phyloP scores from a whole-genome alignment of 176 grass and related monocot genomes.

The Poa pratensis region DNA sequence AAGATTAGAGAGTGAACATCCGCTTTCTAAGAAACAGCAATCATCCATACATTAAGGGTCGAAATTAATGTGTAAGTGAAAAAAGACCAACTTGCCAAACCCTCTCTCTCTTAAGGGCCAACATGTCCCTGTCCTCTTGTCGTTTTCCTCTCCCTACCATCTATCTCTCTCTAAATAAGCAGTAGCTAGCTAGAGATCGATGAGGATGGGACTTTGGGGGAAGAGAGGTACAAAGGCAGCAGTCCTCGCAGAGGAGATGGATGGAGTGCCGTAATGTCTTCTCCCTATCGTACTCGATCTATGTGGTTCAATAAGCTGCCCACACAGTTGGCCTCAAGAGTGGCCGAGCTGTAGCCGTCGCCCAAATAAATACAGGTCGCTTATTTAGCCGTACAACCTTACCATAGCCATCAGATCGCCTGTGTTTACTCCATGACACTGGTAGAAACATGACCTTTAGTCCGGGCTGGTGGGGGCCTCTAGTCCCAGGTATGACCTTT shows the following conservation, averaged over 20 bases:
- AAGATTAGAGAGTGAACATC: no score
- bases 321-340: slow-evolving; percentile 50
- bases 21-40: no score
- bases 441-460: no score
- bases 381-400: slow-evolving; percentile 28
- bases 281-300: not conserved
- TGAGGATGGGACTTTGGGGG: not conserved
- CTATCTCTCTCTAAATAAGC: not conserved
- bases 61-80: no score
- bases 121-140: slow-evolving; percentile 47
- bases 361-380: slow-evolving; percentile 58
- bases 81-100: not conserved
- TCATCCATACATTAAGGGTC: no score
- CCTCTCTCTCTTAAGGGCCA: slow-evolving; percentile 48
- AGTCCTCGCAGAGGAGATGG: slow-evolving; percentile 9
- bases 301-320: slow-evolving; percentile 48
- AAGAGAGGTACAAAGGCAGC: not conserved
- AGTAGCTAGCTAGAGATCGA: not conserved
- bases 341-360: slow-evolving; percentile 28
- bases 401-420: not conserved
- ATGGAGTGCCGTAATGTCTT: slow-evolving; percentile 21
- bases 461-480: no score
- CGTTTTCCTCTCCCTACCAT: slow-evolving; percentile 19
- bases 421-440: not conserved
- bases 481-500: no score